Evolutionary conservation across 73 alveolate genomes (phyloP).

Genomic region (Tetrahymena thermophila): DNA sequence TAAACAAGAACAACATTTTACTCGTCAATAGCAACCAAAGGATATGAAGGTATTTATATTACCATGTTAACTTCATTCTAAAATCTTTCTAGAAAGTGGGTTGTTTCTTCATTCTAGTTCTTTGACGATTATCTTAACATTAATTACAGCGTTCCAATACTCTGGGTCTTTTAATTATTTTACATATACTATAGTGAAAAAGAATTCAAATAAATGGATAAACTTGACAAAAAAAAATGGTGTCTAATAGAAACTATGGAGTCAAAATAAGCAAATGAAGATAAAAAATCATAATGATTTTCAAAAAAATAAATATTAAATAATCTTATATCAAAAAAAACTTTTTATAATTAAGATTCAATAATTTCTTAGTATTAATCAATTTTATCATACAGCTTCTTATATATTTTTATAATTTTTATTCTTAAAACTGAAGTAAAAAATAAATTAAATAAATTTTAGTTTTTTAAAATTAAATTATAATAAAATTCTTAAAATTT

Average conservation of each 20-base stretch:
- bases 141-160: not conserved
- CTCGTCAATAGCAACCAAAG: not conserved
- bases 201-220: not conserved
- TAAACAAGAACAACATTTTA: not conserved
- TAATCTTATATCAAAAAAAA: no score
- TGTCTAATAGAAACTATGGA: not conserved
- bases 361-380: no score
- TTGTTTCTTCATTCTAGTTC: not conserved
- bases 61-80: not conserved
- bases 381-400: no score
- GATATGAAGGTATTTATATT: not conserved
- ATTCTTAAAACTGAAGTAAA: no score
- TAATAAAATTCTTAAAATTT: no score
- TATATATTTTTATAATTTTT: no score
- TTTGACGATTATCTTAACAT: not conserved
- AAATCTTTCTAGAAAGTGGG: not conserved
- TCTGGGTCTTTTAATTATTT: not conserved
- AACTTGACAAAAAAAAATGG: not conserved
- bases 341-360: no score
- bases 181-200: not conserved
- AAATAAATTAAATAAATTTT: no score
- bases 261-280: not conserved
- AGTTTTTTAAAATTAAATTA: no score
- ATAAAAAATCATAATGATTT: not conserved
- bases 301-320: no score